A percentile compares a stretch with the other conserved stretches of the same genome.
Conservation (phyloP, 768 basidiomycete genomes). For the Wakefieldia striispora region DNA sequence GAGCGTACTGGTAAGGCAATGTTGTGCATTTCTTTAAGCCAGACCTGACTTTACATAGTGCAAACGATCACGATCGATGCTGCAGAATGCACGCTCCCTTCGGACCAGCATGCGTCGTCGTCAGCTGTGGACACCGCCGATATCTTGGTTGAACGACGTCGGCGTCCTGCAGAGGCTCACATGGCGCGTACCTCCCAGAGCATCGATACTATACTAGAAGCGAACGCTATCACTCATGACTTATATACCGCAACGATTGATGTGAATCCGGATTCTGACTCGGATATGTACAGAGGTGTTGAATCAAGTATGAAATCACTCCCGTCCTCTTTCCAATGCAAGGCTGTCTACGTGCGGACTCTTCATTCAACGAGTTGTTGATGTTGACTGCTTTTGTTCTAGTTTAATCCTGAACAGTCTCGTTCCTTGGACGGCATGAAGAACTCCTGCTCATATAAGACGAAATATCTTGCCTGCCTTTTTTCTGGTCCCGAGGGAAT, state of each 20-base stretch:
- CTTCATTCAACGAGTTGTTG: not conserved
- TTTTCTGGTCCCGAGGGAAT: constrained; percentile 4
- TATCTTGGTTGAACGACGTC: not conserved
- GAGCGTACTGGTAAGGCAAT: constrained; percentile 3
- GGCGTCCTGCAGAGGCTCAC: not conserved
- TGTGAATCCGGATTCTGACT: not conserved
- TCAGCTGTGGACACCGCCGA: not conserved
- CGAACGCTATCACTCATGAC: not conserved
- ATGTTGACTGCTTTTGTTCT: not conserved
- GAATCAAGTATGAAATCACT: constrained; percentile 7
- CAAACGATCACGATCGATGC: constrained; percentile 9
- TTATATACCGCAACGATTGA: constrained; percentile 7
- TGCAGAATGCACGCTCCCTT: constrained; percentile 2
- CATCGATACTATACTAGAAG: not conserved
- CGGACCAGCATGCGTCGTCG: not conserved
- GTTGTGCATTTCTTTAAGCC: not conserved
- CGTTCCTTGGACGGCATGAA: not conserved
- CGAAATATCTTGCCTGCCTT: not conserved
- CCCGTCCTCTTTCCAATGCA: not conserved
- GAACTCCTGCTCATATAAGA: not conserved
- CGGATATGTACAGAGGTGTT: constrained; percentile 9
- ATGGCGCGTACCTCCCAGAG: not conserved
- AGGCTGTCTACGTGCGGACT: constrained; percentile 4
- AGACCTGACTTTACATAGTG: constrained; percentile 3
- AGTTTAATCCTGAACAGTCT: constrained; percentile 13